A percentile compares a stretch with the other conserved stretches of the same genome.
Conservation (phyloP, 1,284 basidiomycete species). For the Irpex sp. region DNA sequence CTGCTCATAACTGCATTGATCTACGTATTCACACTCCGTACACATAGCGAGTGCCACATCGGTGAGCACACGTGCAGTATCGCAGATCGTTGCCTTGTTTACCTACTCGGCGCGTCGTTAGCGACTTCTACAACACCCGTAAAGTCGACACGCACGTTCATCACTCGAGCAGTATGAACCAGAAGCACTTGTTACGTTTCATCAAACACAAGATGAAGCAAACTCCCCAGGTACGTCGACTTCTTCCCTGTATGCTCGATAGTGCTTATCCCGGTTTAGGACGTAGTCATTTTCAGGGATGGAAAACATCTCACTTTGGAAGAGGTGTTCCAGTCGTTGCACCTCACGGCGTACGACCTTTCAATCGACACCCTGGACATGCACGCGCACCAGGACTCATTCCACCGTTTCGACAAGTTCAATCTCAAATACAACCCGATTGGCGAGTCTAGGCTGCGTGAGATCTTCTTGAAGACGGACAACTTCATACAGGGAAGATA, state of each 20-base stretch:
- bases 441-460: constrained; percentile 90
- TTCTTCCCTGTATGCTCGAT: not conserved
- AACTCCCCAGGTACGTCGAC: constrained; percentile 54
- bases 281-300: constrained; percentile 94
- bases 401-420: constrained; percentile 97
- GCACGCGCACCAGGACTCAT: constrained; percentile 97
- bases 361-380: constrained; percentile 99
- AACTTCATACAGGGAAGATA: constrained; percentile 91
- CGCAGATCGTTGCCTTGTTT: not conserved
- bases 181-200: constrained; percentile 98
- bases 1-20: constrained; percentile 13
- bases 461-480: constrained; percentile 99
- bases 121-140: constrained; percentile 97
- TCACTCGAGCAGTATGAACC: constrained; percentile 98
- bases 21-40: not conserved
- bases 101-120: constrained; percentile 23
- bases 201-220: constrained; percentile 98
- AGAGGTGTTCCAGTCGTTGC: constrained; percentile 93
- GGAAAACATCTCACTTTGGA: constrained; percentile 84
- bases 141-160: constrained; percentile 99
- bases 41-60: constrained; percentile 63
- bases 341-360: constrained; percentile 94
- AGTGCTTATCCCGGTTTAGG: constrained; percentile 42
- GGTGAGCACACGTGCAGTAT: constrained; percentile 33
- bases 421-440: constrained; percentile 93